These are phyloP conservation scores for Ciborinia camelliae DNA, from an alignment of 2,329 filamentous ascomycete species.

Conservation along the genomic window DNA sequence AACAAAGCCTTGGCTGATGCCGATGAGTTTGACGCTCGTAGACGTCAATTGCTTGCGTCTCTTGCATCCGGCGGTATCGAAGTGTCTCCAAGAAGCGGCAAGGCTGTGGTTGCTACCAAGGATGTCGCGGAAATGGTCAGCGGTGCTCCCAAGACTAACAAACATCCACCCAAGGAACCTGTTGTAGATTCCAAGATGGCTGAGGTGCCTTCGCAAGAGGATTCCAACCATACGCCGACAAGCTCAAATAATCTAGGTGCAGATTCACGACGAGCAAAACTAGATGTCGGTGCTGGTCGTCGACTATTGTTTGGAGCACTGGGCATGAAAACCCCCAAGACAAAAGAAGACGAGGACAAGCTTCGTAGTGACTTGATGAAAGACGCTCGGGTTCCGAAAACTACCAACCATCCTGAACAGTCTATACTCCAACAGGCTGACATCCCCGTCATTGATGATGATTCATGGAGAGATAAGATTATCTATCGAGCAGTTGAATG, in stretches of 20 bases:
- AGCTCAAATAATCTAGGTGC: neutral
- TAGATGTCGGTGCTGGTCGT: conserved; percentile 60
- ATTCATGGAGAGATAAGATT: conserved; percentile 73
- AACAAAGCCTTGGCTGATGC: conserved; percentile 24
- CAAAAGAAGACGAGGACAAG: conserved; percentile 63
- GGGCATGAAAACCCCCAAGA: conserved; percentile 65
- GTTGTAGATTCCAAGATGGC: neutral
- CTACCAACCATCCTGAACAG: conserved; percentile 28
- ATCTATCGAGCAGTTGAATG: conserved; percentile 80
- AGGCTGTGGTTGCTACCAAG: neutral
- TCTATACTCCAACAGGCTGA: conserved; percentile 24
- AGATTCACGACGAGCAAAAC: conserved; percentile 28
- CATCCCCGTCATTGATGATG: conserved; percentile 47
- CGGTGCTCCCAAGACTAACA: neutral
- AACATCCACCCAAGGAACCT: neutral
- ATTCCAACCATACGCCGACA: neutral
- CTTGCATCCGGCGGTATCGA: conserved; percentile 53
- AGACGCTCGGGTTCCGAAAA: conserved; percentile 45
- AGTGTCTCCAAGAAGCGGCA: conserved; percentile 32
- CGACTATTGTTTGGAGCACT: conserved; percentile 70
- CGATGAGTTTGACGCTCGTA: conserved; percentile 48
- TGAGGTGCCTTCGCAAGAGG: neutral
- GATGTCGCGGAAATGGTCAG: neutral
- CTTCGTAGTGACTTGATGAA: conserved; percentile 58
- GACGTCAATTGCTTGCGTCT: conserved; percentile 49